Evolutionary conservation across 768 basidiomycete species (phyloP), one percentile per base, ranked within the genome.

Genomic region (Auricularia sp.): DNA sequence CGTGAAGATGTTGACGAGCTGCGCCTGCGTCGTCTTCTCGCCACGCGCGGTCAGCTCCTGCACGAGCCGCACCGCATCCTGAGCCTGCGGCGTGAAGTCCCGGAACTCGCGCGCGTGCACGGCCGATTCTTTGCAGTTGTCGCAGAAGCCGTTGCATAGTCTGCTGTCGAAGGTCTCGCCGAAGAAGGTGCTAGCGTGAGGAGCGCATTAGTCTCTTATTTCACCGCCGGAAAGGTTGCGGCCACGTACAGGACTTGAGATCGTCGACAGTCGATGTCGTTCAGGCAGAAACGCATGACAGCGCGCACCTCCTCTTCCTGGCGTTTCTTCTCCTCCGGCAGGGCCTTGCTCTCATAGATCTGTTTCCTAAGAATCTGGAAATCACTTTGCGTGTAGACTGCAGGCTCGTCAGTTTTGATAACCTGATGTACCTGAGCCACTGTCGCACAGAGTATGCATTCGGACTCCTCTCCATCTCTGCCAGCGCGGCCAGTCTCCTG

Each of bases 401-500:
- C 8, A 61, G 21, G 29, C 13, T 42, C 8, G 34, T 35, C 64
- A 33, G 29, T 39, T 29, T 29, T 18, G 5, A 39, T 62, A 65
- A 14, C 44, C 35, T 42, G 33, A 16, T 13, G 62, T 21, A 7
- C 16, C 54, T 47, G 56, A 16, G 14, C 14, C 13, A 45, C 54
- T n/a, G 3, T 76, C 87, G 71, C 73, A 96, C 93, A 94, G 11
- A 98, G 82, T 13, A 97, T 75, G 75, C 97, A 99, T 62, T 89
- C 85, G 0, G 97, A 88, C 1, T 84, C 82, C 69, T 82, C 74
- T 3, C 92, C 93, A 71, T 99, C 97, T 65, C 97, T 84, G 4
- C 97, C 97, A 18, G 95, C 97, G 65, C 97, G 86, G 5, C 97
- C 97, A 0, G 96, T 98, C 77, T 99, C 97, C 77, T 98, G 94